phyloP scores from a whole-genome alignment of 352 stramenopile genomes.

The Phytophthora multivora region DNA sequence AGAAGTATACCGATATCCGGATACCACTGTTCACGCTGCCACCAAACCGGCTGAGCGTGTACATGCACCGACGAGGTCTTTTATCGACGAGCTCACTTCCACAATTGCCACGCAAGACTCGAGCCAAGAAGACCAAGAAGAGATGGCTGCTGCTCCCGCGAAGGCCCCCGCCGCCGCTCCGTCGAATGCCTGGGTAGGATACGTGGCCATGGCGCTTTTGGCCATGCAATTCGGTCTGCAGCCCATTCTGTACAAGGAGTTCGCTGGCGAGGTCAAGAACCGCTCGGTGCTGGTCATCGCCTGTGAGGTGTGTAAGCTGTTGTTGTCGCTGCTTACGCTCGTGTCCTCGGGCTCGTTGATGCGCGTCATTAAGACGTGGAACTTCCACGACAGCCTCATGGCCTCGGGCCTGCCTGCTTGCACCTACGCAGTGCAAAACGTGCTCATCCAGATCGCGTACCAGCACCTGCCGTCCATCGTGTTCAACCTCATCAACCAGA shows the following conservation, averaged over 20 bases:
- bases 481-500: conserved; percentile 91
- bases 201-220: conserved; percentile 66
- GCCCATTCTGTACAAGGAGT: conserved; percentile 85
- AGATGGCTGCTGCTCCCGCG: conserved; percentile 12
- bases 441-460: conserved; percentile 85
- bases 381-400: conserved; percentile 39
- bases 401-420: conserved; percentile 79
- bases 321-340: conserved; percentile 59
- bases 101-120: conserved; percentile 13
- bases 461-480: conserved; percentile 83
- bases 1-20: too few species aligned
- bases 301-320: conserved; percentile 75
- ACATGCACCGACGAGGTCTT: not conserved
- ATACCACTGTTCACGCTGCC: too few species aligned
- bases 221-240: conserved; percentile 85
- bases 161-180: conserved; percentile 3
- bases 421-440: conserved; percentile 89
- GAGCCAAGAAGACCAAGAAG: conserved; percentile 3
- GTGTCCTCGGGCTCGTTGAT: conserved; percentile 38
- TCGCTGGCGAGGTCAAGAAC: conserved; percentile 55
- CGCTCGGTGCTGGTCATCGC: conserved; percentile 76
- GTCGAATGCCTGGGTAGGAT: conserved; percentile 34
- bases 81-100: conserved; percentile 21
- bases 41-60: too few species aligned
- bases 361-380: conserved; percentile 60